Conservation (phyloP, 2,329 filamentous ascomycete genomes). For the Calonectria honghensis region DNA sequence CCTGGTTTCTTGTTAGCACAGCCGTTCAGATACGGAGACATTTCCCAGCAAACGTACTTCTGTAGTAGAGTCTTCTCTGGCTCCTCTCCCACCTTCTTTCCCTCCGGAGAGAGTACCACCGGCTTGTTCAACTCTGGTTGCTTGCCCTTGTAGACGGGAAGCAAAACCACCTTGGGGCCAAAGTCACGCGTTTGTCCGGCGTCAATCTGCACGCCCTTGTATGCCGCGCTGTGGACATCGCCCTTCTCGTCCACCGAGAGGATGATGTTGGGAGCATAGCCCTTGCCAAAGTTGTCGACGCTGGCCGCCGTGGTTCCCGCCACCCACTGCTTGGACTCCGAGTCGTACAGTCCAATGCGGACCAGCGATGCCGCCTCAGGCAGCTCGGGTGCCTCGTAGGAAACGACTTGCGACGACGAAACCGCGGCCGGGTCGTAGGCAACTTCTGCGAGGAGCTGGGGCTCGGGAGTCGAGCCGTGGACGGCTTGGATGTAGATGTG, state of each 20-base stretch:
- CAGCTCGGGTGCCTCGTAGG: constrained; percentile 75
- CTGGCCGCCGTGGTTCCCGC: constrained; percentile 74
- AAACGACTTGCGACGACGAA: constrained; percentile 67
- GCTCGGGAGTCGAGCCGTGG: constrained; percentile 56
- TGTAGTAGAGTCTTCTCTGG: constrained; percentile 79
- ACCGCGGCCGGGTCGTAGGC: constrained; percentile 70
- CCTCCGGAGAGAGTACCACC: constrained; percentile 76
- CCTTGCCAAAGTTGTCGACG: constrained; percentile 75
- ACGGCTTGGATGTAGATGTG: constrained; percentile 74
- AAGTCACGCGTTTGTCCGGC: constrained; percentile 80
- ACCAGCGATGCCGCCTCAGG: constrained; percentile 68
- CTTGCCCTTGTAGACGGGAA: constrained; percentile 69
- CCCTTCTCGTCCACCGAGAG: constrained; percentile 69
- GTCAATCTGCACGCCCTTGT: constrained; percentile 76
- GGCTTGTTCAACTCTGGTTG: constrained; percentile 78
- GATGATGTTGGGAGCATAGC: constrained; percentile 75
- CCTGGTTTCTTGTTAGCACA: constrained; percentile 65
- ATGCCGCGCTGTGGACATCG: constrained; percentile 69
- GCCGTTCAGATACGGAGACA: neutral
- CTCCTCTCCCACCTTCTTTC: constrained; percentile 73
- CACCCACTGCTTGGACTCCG: constrained; percentile 67
- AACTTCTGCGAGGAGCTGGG: constrained; percentile 72
- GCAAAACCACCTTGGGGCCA: constrained; percentile 74
- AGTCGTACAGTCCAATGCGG: constrained; percentile 76
- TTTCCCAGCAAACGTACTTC: constrained; percentile 70